Percentiles rank a stretch among this genome's conserved stretches.
Evolutionary conservation across 2,329 filamentous ascomycete genomes (phyloP).

Genomic region (Acarospora socialis): DNA sequence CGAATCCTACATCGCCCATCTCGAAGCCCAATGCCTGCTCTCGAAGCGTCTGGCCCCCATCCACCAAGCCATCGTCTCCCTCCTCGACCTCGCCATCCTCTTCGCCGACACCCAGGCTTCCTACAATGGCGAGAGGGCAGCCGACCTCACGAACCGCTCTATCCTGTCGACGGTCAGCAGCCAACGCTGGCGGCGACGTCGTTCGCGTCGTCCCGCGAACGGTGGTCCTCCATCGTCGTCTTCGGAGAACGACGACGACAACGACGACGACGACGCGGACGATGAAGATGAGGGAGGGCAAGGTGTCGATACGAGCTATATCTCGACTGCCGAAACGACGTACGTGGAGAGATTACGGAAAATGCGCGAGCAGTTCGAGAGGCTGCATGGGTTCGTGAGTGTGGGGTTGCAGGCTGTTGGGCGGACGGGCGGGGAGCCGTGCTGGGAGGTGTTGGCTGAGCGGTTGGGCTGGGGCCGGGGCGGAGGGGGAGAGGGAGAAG

Average conservation of each 20-base stretch:
- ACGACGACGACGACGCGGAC: conserved; percentile 16
- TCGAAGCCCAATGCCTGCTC: conserved; percentile 57
- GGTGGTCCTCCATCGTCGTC: too few relatives aligned
- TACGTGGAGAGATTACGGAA: conserved; percentile 41
- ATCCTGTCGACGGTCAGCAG: conserved; percentile 7
- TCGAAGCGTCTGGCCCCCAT: conserved; percentile 56
- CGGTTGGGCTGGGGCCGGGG: conserved; percentile 58
- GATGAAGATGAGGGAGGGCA: conserved; percentile 21
- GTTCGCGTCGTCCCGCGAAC: conserved; percentile 6
- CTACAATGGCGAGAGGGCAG: conserved; percentile 25
- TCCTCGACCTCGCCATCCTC: conserved; percentile 60
- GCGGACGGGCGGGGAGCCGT: conserved; percentile 53
- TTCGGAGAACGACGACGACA: conserved; percentile 14
- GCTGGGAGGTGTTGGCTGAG: conserved; percentile 73
- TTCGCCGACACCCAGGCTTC: conserved; percentile 43
- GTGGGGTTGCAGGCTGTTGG: conserved; percentile 62
- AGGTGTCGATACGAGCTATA: conserved; percentile 28
- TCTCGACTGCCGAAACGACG: conserved; percentile 24
- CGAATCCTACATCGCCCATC: conserved; percentile 43
- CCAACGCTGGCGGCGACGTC: conserved; percentile 7
- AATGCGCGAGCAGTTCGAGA: conserved; percentile 49
- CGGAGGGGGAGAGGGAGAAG: too few relatives aligned
- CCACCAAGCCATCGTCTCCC: conserved; percentile 54
- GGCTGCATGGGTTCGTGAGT: conserved; percentile 53
- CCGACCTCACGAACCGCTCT: conserved; percentile 22